phyloP scores from a whole-genome alignment of 2,329 filamentous ascomycete genomes.

The Chaetomiaceae sp. region DNA sequence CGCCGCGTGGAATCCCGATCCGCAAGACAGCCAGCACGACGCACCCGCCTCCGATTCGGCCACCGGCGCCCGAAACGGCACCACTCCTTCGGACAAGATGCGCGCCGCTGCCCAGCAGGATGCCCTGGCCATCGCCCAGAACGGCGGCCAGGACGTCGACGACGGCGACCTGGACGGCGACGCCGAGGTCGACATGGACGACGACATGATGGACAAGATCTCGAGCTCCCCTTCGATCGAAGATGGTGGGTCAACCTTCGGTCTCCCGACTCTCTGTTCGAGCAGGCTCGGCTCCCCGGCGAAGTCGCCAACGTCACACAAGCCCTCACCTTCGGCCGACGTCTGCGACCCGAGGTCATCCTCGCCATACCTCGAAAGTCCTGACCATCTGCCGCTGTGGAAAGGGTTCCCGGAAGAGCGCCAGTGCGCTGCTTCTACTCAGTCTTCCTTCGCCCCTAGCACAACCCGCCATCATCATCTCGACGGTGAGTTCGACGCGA shows the following conservation, averaged over 20 bases:
- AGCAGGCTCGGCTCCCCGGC: slow-evolving; percentile 41
- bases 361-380: slow-evolving; percentile 41
- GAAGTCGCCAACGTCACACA: slow-evolving; percentile 30
- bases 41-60: slow-evolving; percentile 38
- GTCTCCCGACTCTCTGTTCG: slow-evolving; percentile 39
- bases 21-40: slow-evolving; percentile 38
- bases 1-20: slow-evolving; percentile 49
- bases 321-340: slow-evolving; percentile 30
- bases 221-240: slow-evolving; percentile 98
- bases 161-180: slow-evolving; percentile 64
- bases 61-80: slow-evolving; percentile 26
- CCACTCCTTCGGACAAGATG: slow-evolving; percentile 32
- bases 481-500: slow-evolving; percentile 43
- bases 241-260: slow-evolving; percentile 78
- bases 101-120: slow-evolving; percentile 46
- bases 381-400: slow-evolving; percentile 32
- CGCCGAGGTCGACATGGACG: slow-evolving; percentile 70
- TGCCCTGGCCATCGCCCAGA: slow-evolving; percentile 56
- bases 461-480: slow-evolving; percentile 36
- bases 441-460: slow-evolving; percentile 17
- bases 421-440: slow-evolving; percentile 32
- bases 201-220: slow-evolving; percentile 98
- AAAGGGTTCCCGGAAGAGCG: slow-evolving; percentile 22
- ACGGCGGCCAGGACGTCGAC: slow-evolving; percentile 50
- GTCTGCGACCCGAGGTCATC: slow-evolving; percentile 36